Evolutionary conservation across 2,329 filamentous ascomycete genomes (phyloP).

Genomic region (Alternaria incomplexa): DNA sequence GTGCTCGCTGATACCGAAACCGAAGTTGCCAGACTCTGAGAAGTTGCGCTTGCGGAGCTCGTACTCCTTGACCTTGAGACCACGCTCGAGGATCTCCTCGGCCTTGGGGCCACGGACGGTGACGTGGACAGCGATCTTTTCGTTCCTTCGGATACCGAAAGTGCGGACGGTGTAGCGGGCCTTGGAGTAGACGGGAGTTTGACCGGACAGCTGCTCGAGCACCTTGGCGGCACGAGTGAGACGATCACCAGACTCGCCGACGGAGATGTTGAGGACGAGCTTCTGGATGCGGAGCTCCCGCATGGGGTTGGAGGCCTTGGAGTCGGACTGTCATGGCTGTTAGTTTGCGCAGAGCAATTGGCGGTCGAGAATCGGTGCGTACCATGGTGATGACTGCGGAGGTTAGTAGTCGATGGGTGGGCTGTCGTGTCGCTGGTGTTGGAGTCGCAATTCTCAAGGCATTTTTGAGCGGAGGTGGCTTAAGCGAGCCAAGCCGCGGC

Average conservation of each 20-base stretch:
- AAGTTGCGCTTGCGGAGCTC: constrained; percentile 99
- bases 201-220: constrained; percentile 98
- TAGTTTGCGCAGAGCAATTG: constrained; percentile 24
- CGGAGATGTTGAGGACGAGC: constrained; percentile 99
- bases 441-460: constrained; percentile 22
- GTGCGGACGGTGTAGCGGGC: constrained; percentile 99
- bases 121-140: constrained; percentile 96
- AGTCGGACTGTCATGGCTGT: constrained; percentile 43
- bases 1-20: constrained; percentile 99
- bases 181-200: constrained; percentile 99
- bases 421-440: constrained; percentile 38
- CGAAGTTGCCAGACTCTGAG: constrained; percentile 94
- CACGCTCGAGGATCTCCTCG: constrained; percentile 99
- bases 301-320: constrained; percentile 96
- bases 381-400: constrained; percentile 50
- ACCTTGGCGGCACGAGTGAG: constrained; percentile 99
- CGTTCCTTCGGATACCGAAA: constrained; percentile 99
- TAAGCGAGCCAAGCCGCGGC: constrained; percentile 20
- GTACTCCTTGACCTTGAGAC: constrained; percentile 99
- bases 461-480: constrained; percentile 31
- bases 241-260: constrained; percentile 99
- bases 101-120: constrained; percentile 99
- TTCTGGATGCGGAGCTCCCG: constrained; percentile 99
- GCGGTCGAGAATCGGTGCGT: constrained; percentile 19
- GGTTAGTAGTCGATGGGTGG: constrained; percentile 44